Conservation (phyloP, 1,284 basidiomycete genomes). For the Coriolopsis trogii region DNA sequence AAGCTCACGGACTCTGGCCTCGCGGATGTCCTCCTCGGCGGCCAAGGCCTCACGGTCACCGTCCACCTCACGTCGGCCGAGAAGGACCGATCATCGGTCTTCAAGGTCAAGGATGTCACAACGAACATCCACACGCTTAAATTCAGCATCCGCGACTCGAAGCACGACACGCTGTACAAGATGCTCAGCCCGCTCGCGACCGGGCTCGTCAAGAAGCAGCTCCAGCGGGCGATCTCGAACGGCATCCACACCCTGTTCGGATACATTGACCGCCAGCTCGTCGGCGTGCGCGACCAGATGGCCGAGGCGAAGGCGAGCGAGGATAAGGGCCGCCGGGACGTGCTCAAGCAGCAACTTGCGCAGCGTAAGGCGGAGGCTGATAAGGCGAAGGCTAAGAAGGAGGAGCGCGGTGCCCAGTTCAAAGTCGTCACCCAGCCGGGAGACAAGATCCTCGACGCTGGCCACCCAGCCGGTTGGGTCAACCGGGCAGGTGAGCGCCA, state of each 20-base stretch:
- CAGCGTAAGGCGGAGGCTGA: slow-evolving; percentile 54
- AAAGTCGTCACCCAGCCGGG: slow-evolving; percentile 71
- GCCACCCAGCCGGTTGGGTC: slow-evolving; percentile 74
- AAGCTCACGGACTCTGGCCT: slow-evolving; percentile 87
- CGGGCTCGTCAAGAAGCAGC: slow-evolving; percentile 87
- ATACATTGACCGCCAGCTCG: slow-evolving; percentile 86
- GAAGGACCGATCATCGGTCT: slow-evolving; percentile 71
- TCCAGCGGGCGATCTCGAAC: slow-evolving; percentile 80
- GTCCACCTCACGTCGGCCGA: slow-evolving; percentile 67
- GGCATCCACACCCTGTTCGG: slow-evolving; percentile 83
- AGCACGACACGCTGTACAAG: slow-evolving; percentile 93
- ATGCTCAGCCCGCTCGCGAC: slow-evolving; percentile 74
- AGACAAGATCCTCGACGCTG: slow-evolving; percentile 57
- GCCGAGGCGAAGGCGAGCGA: slow-evolving; percentile 65
- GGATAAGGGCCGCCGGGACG: slow-evolving; percentile 53
- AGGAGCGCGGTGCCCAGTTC: slow-evolving; percentile 62
- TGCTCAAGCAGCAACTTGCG: slow-evolving; percentile 65
- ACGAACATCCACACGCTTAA: slow-evolving; percentile 86
- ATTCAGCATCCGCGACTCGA: slow-evolving; percentile 89
- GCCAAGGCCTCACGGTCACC: slow-evolving; percentile 70
- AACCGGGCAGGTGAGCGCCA: slow-evolving; percentile 63
- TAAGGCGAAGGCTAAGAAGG: slow-evolving; percentile 40
- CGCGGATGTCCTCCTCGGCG: slow-evolving; percentile 89
- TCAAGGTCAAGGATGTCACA: slow-evolving; percentile 76
- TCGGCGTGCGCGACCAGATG: slow-evolving; percentile 75